Conservation (phyloP, 2,329 filamentous ascomycete genomes). For the Neopestalotiopsis sp. region DNA sequence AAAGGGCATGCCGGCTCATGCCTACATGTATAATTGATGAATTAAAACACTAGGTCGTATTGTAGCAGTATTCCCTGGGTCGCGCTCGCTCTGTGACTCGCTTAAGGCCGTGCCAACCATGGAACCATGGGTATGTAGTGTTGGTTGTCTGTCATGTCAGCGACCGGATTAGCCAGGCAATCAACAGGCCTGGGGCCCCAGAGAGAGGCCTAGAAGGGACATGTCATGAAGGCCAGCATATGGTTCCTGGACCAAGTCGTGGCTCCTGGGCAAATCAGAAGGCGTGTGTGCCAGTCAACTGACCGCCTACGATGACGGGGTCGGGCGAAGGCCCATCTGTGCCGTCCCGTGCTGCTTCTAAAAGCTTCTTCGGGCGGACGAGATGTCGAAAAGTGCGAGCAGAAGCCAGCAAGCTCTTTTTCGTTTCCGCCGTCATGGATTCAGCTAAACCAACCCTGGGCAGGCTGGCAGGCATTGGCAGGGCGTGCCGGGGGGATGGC, state of each 20-base stretch:
- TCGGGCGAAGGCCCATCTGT: conserved; percentile 13
- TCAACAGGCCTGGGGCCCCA: neutral
- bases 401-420: neutral
- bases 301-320: conserved; percentile 13
- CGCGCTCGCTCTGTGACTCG: conserved; percentile 13
- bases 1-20: conserved; percentile 8
- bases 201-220: neutral
- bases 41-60: conserved; percentile 16
- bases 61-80: conserved; percentile 3
- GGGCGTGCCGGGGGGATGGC: neutral
- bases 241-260: neutral
- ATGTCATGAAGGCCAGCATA: conserved; percentile 3
- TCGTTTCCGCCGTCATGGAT: conserved; percentile 19
- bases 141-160: neutral
- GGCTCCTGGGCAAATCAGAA: conserved; percentile 10
- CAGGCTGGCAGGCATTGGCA: neutral
- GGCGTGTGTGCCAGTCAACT: conserved; percentile 10
- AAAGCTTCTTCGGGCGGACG: conserved; percentile 5
- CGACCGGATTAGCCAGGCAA: conserved; percentile 6
- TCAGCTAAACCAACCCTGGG: conserved; percentile 3
- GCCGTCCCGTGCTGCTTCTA: conserved; percentile 14
- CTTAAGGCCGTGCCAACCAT: conserved; percentile 17
- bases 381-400: neutral
- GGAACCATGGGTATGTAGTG: neutral
- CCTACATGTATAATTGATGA: conserved; percentile 19